Evolutionary conservation across 163 green algal genomes (phyloP).

Genomic region (Chlamydomonas reinhardtii): DNA sequence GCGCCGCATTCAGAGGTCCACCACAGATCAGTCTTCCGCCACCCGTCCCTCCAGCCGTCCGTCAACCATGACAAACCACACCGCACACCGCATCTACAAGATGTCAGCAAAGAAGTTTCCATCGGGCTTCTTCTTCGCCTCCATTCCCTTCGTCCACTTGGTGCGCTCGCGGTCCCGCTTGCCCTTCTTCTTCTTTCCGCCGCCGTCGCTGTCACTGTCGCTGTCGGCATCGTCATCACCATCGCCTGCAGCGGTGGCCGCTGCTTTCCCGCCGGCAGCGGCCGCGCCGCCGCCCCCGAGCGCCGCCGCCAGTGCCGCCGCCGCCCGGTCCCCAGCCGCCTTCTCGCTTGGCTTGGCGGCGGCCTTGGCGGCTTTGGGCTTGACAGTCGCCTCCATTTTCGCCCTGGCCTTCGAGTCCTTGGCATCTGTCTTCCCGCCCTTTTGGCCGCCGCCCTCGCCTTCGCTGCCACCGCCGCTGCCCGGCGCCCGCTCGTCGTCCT

Average conservation of each 20-base stretch:
- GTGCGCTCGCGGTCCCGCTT: constrained; percentile 59
- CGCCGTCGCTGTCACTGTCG: constrained; percentile 10
- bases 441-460: not conserved
- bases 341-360: not conserved
- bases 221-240: constrained; percentile 44
- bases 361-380: not conserved
- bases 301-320: not conserved
- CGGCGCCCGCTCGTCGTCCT: not conserved
- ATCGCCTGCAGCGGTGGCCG: not conserved
- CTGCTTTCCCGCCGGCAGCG: not conserved
- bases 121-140: constrained; percentile 50
- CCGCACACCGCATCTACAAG: constrained; percentile 31
- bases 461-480: not conserved
- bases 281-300: not conserved
- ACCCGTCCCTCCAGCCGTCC: too few relatives aligned
- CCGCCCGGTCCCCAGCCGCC: too few relatives aligned
- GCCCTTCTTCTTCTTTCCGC: constrained; percentile 19
- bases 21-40: too few relatives aligned
- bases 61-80: too few relatives aligned
- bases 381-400: not conserved
- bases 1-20: too few relatives aligned
- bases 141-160: constrained; percentile 60
- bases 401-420: too few relatives aligned
- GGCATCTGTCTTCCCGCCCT: not conserved
- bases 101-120: constrained; percentile 80